Conservation (phyloP, 2,329 filamentous ascomycete species). For the Knoxdaviesia capensis region DNA sequence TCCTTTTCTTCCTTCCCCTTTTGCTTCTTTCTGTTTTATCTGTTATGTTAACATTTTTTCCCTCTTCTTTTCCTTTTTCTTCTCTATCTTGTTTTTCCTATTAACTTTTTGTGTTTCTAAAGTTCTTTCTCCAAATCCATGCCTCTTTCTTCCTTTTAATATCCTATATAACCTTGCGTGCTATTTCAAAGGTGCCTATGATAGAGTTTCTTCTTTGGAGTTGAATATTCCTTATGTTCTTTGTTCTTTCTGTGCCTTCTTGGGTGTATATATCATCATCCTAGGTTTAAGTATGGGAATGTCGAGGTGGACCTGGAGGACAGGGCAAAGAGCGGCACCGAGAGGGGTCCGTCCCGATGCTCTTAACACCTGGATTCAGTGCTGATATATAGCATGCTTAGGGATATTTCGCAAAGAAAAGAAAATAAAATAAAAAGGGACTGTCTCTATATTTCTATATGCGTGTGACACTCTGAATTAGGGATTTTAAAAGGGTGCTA, state of each 20-base stretch:
- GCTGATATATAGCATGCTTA: not conserved
- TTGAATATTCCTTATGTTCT: too few relatives aligned
- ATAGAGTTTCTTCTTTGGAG: too few relatives aligned
- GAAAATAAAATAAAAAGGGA: not conserved
- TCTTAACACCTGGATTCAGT: too few relatives aligned
- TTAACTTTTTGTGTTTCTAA: slow-evolving; percentile 7
- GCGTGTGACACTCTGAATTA: not conserved
- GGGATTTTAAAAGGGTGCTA: not conserved
- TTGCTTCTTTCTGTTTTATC: not conserved
- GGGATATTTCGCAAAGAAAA: not conserved
- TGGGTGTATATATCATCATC: too few relatives aligned
- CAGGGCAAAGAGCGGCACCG: too few relatives aligned
- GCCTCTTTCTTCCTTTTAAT: slow-evolving; percentile 10
- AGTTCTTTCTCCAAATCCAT: slow-evolving; percentile 3
- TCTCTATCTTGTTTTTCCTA: slow-evolving; percentile 10
- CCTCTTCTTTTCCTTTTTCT: slow-evolving; percentile 1
- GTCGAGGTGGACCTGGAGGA: too few relatives aligned
- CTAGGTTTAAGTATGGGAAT: too few relatives aligned
- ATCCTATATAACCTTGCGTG: not conserved
- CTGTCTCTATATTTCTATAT: not conserved
- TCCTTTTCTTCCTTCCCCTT: not conserved
- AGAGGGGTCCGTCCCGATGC: too few relatives aligned
- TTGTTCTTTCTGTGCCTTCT: too few relatives aligned
- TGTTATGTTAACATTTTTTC: not conserved
- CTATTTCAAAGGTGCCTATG: too few relatives aligned